Evolutionary conservation across 208 protist genomes (phyloP), one percentile per base, ranked within the genome.

Genomic region (Trypanosoma melophagium): DNA sequence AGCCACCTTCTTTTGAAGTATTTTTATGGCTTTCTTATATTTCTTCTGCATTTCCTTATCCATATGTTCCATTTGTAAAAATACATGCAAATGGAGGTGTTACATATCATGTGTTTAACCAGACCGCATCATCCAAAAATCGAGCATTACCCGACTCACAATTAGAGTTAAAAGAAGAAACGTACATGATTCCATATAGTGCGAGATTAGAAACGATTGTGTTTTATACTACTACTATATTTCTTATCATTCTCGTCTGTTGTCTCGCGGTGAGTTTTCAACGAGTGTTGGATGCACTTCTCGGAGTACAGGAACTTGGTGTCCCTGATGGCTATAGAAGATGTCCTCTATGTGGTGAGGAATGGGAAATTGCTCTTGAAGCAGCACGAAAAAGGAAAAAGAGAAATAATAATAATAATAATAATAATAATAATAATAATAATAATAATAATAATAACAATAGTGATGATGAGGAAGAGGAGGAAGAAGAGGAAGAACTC

Each of bases 331-430:
- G 84, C 16, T 80, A 63, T 66, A 60, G 74, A 40, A 80, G 78
- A 42, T 90, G 81, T 53, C 84, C 84, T 17, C 65, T 90, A 3
- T 90, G 84, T 55, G 77, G 79, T 3, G 76, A 84, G 63, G 58
- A 82, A 52, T 76, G 81, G 60, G 68, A 76, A 47, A 47, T 62
- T 44, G 40, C 7, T 44, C 8, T 14, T 44, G 40, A 44, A 14
- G 40, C 7, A 44, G 40, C 7, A 44, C 8, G 12, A 12, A 44
- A 44, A 14, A 44, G 12, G 7, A 44, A 44, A 14, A 44, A 44
- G 7, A 44, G 12, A 14, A 44, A 44, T 44, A 44, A 44, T 44
- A 44, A 44, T 44, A 44, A 44, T 44, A 44, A 44, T 44, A 44
- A 44, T 44, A 44, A 44, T 14, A 12, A 44, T 14, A 14, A 14